Base-by-base conservation (phyloP, 2,329 filamentous ascomycete species). In the Phialophora macrospora region DNA sequence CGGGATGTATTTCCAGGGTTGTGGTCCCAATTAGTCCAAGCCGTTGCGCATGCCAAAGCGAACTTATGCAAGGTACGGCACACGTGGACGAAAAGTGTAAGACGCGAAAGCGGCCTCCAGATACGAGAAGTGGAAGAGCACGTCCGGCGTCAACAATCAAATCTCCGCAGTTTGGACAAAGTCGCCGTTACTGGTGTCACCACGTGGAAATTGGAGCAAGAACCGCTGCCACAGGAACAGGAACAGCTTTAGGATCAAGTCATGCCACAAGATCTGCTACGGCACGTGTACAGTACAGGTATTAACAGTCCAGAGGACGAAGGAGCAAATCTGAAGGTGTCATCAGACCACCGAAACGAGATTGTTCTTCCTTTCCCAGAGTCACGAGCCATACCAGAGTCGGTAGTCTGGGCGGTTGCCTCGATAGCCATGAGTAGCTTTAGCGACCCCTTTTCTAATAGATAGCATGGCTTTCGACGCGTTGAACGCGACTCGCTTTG, bases 31-130 rank as follows among this genome's bases (percentile, higher is more conserved):
- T 8, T 44, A 6, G 38, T 44, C 38, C 52, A 34, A 34, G 24
- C 52, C 26, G 49, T 52, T 22, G 24, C 49, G 49, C 44, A n/a
- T 52, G 14, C 20, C n/a, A 14, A 14, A 52, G 24, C 20, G n/a
- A 7, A 11, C 22, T 30, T 55, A 55, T 55, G 52, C 52, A 55
- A 55, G 52, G 52, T 55, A 55, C 52, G 22, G 48, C 6, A 3
- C 48, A 28, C 24, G 28, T 30, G 30, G 14, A 24, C n/a, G 30
- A 9, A 9, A 30, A 24, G 24, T 3, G 38, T 8, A 17, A 41
- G 38, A 44, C 17, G 17, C 38, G 38, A 44, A n/a, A n/a, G 17
- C 38, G 6, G 38, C 17, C 38, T n/a, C 3, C 38, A 44, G 17
- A 44, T 44, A n/a, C 38, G 38, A n/a, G n/a, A 44, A n/a, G 38